Base-by-base conservation (phyloP, 2,329 filamentous ascomycete species). In the Ophiocordyceps sinensis region DNA sequence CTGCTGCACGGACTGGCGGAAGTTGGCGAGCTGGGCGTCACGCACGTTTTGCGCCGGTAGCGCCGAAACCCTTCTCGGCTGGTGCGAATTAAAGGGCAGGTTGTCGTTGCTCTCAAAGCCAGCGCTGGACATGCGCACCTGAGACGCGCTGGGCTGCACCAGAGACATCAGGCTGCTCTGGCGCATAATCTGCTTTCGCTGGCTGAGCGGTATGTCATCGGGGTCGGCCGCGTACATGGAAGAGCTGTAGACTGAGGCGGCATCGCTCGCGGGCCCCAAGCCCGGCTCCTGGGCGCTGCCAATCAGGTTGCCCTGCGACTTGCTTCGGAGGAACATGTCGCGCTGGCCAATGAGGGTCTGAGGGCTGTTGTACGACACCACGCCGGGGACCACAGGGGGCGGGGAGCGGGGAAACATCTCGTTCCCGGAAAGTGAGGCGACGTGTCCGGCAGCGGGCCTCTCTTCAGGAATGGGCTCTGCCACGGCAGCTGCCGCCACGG, bases 191-290 rank as follows among this genome's bases (percentile, higher is more conserved):
- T 73, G 63, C 42, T 71, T 72, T 36, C 83, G 77, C 50, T 82
- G 75, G 35, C 76, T 81, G 15, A 91, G 67, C 0, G 84, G 79
- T 48, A 89, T 67, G 42, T 87, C 75, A 45, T 88, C 84, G 2
- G 70, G 64, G 47, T 75, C 72, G 15, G 64, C 46, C 32, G 51
- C 44, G 40, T 59, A 54, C 42, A 54, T 51, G 13, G 57, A 45
- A 42, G 63, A 59, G 45, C 63, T 61, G 47, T 60, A 48, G 10
- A 68, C 40, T 5, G 63, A 65, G 3, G 60, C 62, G 4, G 63
- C 56, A 37, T 73, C 69, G 44, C 63, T 68, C 1, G 53, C 52
- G 2, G 58, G 43, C 29, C 55, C 47, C 19, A 39, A 45, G 46
- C 49, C 52, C 43, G 49, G 46, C 43, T 59, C 58, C 13, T 49